Conservation (phyloP, 2,329 filamentous ascomycete genomes). For the Zymoseptoria passerinii region DNA sequence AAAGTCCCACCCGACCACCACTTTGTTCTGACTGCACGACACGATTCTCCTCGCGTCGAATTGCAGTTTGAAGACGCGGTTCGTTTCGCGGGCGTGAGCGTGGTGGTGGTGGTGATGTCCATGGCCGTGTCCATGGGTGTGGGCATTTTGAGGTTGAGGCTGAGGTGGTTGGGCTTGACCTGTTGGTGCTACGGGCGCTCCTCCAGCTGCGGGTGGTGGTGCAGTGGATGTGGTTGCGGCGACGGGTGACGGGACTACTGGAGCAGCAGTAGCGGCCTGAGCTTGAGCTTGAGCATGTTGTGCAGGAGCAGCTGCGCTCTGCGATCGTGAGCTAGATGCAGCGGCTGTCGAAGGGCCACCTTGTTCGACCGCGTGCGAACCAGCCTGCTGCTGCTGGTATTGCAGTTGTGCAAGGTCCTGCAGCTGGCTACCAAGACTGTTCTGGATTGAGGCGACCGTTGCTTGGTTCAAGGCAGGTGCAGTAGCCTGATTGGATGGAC, state of each 20-base stretch:
- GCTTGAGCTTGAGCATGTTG: neutral
- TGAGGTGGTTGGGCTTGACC: conserved; percentile 13
- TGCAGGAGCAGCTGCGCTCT: neutral
- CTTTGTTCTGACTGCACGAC: conserved; percentile 83
- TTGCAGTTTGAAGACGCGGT: conserved; percentile 88
- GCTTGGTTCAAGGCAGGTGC: conserved; percentile 5
- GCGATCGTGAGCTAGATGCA: neutral
- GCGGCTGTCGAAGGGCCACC: neutral
- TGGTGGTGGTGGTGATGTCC: conserved; percentile 15
- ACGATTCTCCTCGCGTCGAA: conserved; percentile 91
- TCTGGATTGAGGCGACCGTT: neutral
- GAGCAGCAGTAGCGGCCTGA: neutral
- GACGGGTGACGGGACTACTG: neutral
- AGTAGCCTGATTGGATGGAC: conserved; percentile 11
- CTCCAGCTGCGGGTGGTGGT: conserved; percentile 17
- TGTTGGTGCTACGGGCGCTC: conserved; percentile 7
- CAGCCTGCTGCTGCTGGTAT: neutral
- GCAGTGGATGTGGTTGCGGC: conserved; percentile 5
- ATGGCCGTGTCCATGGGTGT: conserved; percentile 21
- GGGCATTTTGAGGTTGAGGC: conserved; percentile 12
- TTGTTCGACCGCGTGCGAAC: neutral
- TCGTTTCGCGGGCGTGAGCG: conserved; percentile 31
- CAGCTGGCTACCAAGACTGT: neutral
- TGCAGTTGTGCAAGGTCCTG: neutral
- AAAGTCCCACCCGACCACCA: conserved; percentile 97